phyloP scores from a whole-genome alignment of 2,329 filamentous ascomycete genomes.

The Reticulascus tulasneorum region DNA sequence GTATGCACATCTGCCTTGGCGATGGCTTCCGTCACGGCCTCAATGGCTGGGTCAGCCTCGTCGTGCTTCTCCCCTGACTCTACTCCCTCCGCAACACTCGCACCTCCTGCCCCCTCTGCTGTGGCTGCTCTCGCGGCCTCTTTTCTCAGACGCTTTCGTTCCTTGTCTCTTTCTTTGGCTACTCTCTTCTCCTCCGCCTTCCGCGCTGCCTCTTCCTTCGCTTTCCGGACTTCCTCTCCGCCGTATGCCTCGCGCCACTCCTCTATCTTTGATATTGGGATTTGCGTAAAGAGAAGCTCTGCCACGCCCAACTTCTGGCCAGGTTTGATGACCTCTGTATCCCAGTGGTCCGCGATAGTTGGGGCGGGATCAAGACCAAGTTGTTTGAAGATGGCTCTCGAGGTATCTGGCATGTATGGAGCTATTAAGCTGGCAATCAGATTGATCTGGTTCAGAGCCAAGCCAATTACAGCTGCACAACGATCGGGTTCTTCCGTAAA shows the following conservation, averaged over 20 bases:
- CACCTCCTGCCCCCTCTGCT: constrained; percentile 11
- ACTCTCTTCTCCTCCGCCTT: constrained; percentile 49
- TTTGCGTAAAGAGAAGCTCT: constrained; percentile 74
- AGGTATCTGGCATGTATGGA: constrained; percentile 82
- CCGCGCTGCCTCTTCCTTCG: constrained; percentile 56
- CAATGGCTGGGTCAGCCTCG: constrained; percentile 18
- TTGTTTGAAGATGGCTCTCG: constrained; percentile 72
- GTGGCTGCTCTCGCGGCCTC: constrained; percentile 23
- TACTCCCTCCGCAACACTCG: constrained; percentile 5
- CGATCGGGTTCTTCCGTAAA: constrained; percentile 51
- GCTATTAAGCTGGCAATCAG: constrained; percentile 74
- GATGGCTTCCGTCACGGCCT: constrained; percentile 19
- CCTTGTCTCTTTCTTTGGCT: constrained; percentile 46
- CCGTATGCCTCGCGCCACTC: constrained; percentile 80
- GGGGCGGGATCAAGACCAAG: constrained; percentile 54
- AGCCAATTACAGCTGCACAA: constrained; percentile 60
- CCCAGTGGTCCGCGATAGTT: constrained; percentile 65
- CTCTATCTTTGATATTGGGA: constrained; percentile 75
- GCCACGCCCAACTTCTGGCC: constrained; percentile 81
- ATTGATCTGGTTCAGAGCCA: constrained; percentile 80
- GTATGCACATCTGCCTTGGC: constrained; percentile 21
- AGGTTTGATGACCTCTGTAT: constrained; percentile 55
- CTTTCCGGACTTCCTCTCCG: constrained; percentile 61
- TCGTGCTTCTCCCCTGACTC: constrained; percentile 20
- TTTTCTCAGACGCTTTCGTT: constrained; percentile 41